These are phyloP conservation scores for Didymella pinodella DNA, from an alignment of 2,329 filamentous ascomycete species.

Conservation along the genomic window DNA sequence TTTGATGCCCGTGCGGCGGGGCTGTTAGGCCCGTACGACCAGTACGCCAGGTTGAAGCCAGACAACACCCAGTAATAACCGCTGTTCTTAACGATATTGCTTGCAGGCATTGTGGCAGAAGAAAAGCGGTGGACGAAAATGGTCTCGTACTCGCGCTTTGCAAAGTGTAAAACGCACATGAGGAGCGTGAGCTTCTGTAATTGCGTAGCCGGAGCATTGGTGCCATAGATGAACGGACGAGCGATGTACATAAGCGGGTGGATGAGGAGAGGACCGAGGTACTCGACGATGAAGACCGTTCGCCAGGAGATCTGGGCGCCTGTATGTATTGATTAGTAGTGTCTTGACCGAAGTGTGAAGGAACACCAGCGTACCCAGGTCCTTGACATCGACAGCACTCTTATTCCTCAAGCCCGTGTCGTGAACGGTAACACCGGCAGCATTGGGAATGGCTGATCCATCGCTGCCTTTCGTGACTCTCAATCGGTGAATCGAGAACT, in stretches of 20 bases:
- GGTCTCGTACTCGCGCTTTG: constrained; percentile 95
- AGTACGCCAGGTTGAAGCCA: constrained; percentile 82
- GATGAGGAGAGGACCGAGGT: constrained; percentile 88
- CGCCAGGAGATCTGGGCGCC: constrained; percentile 90
- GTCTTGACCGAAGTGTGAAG: not conserved
- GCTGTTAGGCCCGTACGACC: constrained; percentile 80
- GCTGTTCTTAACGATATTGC: constrained; percentile 94
- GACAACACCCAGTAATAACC: constrained; percentile 91
- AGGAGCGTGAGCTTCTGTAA: constrained; percentile 76
- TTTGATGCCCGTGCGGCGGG: constrained; percentile 66
- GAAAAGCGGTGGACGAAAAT: constrained; percentile 95
- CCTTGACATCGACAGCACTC: constrained; percentile 82
- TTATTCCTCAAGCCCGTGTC: constrained; percentile 65
- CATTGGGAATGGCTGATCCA: constrained; percentile 65
- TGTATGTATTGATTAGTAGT: constrained; percentile 49
- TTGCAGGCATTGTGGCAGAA: constrained; percentile 87
- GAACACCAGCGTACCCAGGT: constrained; percentile 71
- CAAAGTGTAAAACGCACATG: constrained; percentile 82
- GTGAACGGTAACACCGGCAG: constrained; percentile 60
- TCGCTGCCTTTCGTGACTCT: constrained; percentile 71
- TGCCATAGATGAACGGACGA: constrained; percentile 75
- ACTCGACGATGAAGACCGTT: constrained; percentile 94
- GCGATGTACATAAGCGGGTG: constrained; percentile 76
- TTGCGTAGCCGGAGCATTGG: constrained; percentile 63
- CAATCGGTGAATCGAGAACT: constrained; percentile 66